Conservation (phyloP, 2,329 filamentous ascomycete genomes). For the Penicillium sp. region DNA sequence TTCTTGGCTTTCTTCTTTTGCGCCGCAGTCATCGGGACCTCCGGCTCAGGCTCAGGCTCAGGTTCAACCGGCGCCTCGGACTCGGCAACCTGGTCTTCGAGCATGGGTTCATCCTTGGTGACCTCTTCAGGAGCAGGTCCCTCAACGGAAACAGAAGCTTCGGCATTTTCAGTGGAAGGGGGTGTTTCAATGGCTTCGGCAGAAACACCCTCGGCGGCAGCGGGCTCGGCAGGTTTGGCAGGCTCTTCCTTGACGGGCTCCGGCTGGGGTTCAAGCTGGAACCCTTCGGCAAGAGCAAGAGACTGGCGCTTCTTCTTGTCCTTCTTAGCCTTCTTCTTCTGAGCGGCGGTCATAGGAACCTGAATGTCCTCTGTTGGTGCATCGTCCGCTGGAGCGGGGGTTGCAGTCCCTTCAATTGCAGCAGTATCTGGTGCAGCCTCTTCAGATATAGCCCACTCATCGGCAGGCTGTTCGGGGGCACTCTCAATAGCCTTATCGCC, state of each 20-base stretch:
- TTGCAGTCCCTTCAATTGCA: not conserved
- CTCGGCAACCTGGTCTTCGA: conserved; percentile 5
- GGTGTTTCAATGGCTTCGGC: not conserved
- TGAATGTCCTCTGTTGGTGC: not conserved
- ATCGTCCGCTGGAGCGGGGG: not conserved
- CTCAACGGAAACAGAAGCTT: not conserved
- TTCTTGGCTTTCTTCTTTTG: conserved; percentile 20
- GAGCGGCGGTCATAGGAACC: not conserved
- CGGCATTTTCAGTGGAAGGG: not conserved
- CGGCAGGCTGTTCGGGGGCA: not conserved
- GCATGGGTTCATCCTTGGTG: not conserved
- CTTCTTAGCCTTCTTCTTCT: conserved; percentile 24
- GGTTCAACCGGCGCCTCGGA: not conserved
- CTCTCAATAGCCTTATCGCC: conserved; percentile 2
- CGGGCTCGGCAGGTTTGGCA: not conserved
- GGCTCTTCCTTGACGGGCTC: conserved; percentile 5
- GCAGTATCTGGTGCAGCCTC: not conserved
- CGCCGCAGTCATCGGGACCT: conserved; percentile 14
- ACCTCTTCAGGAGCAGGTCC: conserved; percentile 1
- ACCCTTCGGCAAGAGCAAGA: conserved; percentile 6
- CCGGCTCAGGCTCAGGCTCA: conserved; percentile 4
- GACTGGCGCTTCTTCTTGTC: conserved; percentile 24
- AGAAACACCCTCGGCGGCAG: not conserved
- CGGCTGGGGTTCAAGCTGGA: conserved; percentile 1
- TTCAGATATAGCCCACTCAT: not conserved